Base-by-base conservation (phyloP, 2,329 filamentous ascomycete genomes). In the Periconia sp. region DNA sequence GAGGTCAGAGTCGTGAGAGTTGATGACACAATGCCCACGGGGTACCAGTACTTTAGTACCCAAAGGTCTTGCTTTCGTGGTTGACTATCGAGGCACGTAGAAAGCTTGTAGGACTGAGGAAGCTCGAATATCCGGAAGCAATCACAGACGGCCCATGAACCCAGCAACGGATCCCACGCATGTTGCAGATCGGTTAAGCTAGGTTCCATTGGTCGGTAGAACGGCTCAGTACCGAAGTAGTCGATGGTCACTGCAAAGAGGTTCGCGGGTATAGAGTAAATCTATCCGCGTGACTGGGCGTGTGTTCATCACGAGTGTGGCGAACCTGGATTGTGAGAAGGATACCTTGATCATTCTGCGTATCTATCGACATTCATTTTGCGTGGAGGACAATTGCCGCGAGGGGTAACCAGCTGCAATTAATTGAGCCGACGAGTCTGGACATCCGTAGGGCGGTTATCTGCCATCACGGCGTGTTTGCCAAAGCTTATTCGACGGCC, bases 11-110 rank as follows among this genome's bases (percentile, higher is more conserved):
- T 44, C 52, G 47, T 51, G 48, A 54, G 49, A 50, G 50, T 50
- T 47, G 55, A 58, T 37, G 58, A 54, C 59, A 57, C 43, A 42
- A 59, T 56, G 33, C 13, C 35, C 35, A 14, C 68, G 70, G 68
- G 54, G 66, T 63, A 64, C 67, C 64, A 70, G 27, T 69, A 65
- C 66, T 71, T 72, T 72, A 72, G 68, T 72, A 72, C 65, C 64
- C 49, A 57, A 53, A 49, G 51, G 55, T 43, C 43, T 13, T 20
- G 42, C 18, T 18, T 40, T 42, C 33, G 58, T 58, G 44, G 52
- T 46, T 52, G 54, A 62, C 59, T 62, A 63, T 65, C 61, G 62
- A 62, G 56, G 50, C 52, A 63, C 60, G 66, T 67, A 65, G 19
- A 61, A 64, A 63, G 33, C 59, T 59, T 45, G 45, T 49, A 58